phyloP scores from a whole-genome alignment of 306 rosid genomes.

The Psophocarpus tetragonolobus region DNA sequence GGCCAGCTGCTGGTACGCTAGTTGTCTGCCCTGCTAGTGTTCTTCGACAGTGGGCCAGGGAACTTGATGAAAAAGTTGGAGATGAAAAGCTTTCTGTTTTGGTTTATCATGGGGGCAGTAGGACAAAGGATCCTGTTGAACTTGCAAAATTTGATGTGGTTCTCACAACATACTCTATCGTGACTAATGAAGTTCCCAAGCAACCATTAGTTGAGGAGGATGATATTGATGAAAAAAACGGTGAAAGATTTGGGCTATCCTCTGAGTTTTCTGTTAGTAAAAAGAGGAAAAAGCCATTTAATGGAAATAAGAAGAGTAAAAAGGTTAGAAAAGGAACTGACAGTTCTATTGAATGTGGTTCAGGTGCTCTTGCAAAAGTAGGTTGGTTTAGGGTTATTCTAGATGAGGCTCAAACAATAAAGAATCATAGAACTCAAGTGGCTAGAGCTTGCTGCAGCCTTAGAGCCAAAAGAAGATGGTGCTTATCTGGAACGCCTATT shows the following conservation, averaged over 20 bases:
- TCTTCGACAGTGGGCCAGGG: conserved; percentile 96
- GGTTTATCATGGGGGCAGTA: conserved; percentile 86
- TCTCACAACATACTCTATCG: conserved; percentile 88
- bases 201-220: conserved; percentile 85
- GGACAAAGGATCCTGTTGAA: conserved; percentile 84
- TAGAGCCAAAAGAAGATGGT: conserved; percentile 97
- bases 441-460: conserved; percentile 99
- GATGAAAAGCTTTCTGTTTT: conserved; percentile 69
- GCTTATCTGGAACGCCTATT: conserved; percentile 98
- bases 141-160: conserved; percentile 88
- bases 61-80: conserved; percentile 85
- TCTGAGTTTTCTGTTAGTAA: conserved; percentile 58
- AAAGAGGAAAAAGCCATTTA: conserved; percentile 68
- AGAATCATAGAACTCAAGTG: conserved; percentile 98
- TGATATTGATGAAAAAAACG: conserved; percentile 72
- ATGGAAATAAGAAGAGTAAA: conserved; percentile 63
- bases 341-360: conserved; percentile 51
- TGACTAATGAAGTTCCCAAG: conserved; percentile 93
- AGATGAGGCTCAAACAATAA: conserved; percentile 99
- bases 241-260: conserved; percentile 68
- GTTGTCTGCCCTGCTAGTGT: conserved; percentile 99
- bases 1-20: conserved; percentile 96
- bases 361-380: conserved; percentile 89
- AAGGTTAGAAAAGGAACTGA: conserved; percentile 74
- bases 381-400: conserved; percentile 95